Evolutionary conservation across 257 asterid species (phyloP), one percentile per base, ranked within the genome.

Genomic region (Solanum medicagineum): DNA sequence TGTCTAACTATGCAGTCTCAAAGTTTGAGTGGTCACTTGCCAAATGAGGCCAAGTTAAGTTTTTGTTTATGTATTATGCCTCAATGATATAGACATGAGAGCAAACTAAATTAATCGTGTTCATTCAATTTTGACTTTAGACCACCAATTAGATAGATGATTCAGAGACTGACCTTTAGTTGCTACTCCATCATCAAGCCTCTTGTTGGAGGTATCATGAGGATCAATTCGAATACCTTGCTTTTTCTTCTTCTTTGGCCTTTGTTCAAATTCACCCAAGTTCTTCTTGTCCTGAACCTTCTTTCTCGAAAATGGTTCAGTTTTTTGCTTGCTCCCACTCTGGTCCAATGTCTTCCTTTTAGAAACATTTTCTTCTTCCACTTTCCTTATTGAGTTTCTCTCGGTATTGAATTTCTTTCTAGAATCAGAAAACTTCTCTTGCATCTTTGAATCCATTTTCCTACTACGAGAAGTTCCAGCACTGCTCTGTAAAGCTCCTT

Each of bases 161-260:
- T 26, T 26, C 54, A n/a, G 49, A 22, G 66, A 92, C 97, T 88
- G 53, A 94, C 97, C 95, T 81, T 85, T 89, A 87, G 55, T 84
- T 69, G 89, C 42, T 54, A 84, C 36, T 84, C 80, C 93, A 89
- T 95, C 99, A 88, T 93, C 92, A 88, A 96, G 85, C 90, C 98
- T 92, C 94, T 96, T 96, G 86, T 94, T 95, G 81, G 99, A 93
- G 86, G 86, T 88, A 89, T 96, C 98, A 90, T 89, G 83, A 87
- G 95, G 98, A 89, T 95, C 96, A 62, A 95, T 82, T 83, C 94
- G 92, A 56, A 96, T 91, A 71, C 81, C 93, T 80, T 90, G 91
- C 86, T 93, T 94, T 65, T 92, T 94, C 93, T 92, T 94, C 94
- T 89, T 94, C 94, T 89, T 95, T 45, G 90, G 93, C 57, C 77